Conservation (phyloP, 1,139 yeast species). For the Suhomyces anneliseae region DNA sequence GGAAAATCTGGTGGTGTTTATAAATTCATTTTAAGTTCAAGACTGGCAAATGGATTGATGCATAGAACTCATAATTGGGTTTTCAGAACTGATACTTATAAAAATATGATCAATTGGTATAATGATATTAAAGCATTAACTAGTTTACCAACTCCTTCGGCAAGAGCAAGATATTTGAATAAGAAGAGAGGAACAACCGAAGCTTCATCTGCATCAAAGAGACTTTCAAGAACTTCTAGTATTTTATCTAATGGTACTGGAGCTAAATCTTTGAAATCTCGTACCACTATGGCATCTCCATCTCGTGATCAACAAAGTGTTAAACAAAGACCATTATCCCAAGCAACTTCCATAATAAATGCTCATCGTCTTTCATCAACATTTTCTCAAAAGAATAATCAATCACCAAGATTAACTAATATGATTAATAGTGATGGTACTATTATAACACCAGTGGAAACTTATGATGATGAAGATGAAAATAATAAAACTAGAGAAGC, state of each 20-base stretch:
- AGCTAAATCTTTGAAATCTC: constrained; percentile 24
- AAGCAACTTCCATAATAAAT: constrained; percentile 25
- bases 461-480: constrained; percentile 15
- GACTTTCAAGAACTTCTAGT: constrained; percentile 33
- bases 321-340: constrained; percentile 25
- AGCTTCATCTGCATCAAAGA: constrained; percentile 12
- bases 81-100: constrained; percentile 79
- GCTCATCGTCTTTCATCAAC: constrained; percentile 39
- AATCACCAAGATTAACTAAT: constrained; percentile 41
- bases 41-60: constrained; percentile 60
- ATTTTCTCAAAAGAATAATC: constrained; percentile 34
- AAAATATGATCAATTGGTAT: constrained; percentile 81
- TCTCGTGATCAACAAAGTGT: constrained; percentile 3
- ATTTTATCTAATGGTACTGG: constrained; percentile 26
- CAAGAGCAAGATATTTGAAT: constrained; percentile 37
- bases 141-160: constrained; percentile 53
- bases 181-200: constrained; percentile 15
- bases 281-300: constrained; percentile 25
- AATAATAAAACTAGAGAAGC: background rate
- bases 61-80: constrained; percentile 91
- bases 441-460: constrained; percentile 44
- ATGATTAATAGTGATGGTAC: constrained; percentile 53
- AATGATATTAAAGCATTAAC: constrained; percentile 70
- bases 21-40: constrained; percentile 79
- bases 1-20: constrained; percentile 58